Percentiles rank a stretch among this genome's conserved stretches.
Conservation (phyloP, 306 rosid species). For the Lithocarpus polystachyus region DNA sequence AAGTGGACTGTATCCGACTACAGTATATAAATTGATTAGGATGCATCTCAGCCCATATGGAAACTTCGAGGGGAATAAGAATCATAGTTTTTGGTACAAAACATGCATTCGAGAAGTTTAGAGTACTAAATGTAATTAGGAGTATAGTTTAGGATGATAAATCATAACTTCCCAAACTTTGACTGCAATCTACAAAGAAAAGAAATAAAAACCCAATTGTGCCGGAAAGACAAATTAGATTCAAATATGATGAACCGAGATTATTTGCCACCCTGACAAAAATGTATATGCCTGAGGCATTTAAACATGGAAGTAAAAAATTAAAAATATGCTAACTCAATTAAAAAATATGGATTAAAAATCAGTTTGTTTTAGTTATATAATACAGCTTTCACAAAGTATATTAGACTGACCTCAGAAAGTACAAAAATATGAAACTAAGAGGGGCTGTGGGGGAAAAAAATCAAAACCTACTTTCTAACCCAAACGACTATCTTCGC, state of each 20-base stretch:
- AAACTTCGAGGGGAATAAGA: too few species aligned
- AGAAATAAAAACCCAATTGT: background rate
- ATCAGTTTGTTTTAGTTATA: background rate
- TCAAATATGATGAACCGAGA: background rate
- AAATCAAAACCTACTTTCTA: background rate
- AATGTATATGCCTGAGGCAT: background rate
- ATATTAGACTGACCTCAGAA: background rate
- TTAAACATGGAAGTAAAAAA: background rate
- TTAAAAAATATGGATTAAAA: background rate
- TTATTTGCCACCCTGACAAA: background rate
- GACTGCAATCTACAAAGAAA: too few species aligned
- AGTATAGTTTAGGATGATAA: too few species aligned
- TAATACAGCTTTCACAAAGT: background rate
- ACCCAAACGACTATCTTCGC: constrained; percentile 36
- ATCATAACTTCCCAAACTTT: too few species aligned
- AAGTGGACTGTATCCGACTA: too few species aligned
- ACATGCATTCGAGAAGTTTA: too few species aligned
- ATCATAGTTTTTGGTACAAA: too few species aligned
- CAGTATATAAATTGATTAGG: too few species aligned
- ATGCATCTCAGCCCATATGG: too few species aligned
- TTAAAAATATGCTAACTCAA: too few species aligned
- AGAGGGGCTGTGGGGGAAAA: background rate
- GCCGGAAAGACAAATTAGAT: background rate
- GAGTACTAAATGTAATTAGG: too few species aligned
- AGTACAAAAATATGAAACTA: background rate